These are phyloP conservation scores for Sclerotinia borealis DNA, from an alignment of 2,329 filamentous ascomycete genomes.

Conservation along the genomic window DNA sequence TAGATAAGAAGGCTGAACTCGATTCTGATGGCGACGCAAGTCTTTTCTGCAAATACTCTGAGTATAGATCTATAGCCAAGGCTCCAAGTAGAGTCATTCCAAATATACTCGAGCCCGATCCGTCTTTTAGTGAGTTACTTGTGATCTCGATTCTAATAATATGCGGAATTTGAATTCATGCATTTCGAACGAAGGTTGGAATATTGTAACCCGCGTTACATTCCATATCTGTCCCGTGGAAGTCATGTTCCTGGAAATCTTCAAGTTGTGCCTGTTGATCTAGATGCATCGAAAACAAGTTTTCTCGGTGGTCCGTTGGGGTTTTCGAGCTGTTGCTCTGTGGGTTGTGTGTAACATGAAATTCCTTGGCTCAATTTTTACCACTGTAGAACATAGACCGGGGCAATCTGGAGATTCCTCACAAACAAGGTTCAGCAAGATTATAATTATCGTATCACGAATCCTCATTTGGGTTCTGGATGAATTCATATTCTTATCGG, in stretches of 20 bases:
- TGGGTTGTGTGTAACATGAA: not conserved
- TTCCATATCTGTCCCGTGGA: not conserved
- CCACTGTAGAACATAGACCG: not conserved
- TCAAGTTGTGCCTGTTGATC: not conserved
- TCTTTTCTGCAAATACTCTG: too few relatives aligned
- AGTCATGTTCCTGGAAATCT: not conserved
- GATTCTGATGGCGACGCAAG: too few relatives aligned
- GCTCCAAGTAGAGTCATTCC: not conserved
- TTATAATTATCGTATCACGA: not conserved
- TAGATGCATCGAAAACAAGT: not conserved
- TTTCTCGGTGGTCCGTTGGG: not conserved
- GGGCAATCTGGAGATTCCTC: not conserved
- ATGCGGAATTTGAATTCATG: not conserved
- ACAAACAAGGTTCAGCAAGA: not conserved
- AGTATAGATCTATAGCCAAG: not conserved
- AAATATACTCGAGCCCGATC: not conserved
- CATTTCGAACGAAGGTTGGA: not conserved
- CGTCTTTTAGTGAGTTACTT: not conserved
- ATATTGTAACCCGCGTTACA: not conserved
- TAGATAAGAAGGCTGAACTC: too few relatives aligned
- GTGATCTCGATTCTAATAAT: not conserved
- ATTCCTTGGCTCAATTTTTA: not conserved
- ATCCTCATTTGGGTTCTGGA: not conserved
- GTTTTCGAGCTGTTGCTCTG: not conserved
- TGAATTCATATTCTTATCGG: not conserved